These are phyloP conservation scores for Cyclostephanos invisitatus DNA, from an alignment of 108 stramenopile species.

Conservation along the genomic window DNA sequence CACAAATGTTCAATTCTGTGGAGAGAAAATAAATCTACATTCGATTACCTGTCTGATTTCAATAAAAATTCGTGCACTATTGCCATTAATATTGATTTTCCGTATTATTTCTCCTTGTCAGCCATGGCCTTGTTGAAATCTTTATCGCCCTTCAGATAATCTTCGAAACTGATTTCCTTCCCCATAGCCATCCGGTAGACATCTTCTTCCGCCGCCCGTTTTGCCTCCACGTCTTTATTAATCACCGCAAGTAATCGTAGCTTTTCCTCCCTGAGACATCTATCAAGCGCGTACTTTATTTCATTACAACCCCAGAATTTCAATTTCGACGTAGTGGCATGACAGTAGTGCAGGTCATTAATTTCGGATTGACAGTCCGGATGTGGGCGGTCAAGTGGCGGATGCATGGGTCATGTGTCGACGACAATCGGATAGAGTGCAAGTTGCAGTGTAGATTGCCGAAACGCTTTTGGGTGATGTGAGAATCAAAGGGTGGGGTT, in stretches of 20 bases:
- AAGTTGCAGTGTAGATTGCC: too few species aligned
- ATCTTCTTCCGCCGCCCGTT: constrained; percentile 59
- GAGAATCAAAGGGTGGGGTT: too few species aligned
- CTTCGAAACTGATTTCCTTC: constrained; percentile 73
- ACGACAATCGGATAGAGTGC: not conserved
- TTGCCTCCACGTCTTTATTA: constrained; percentile 63
- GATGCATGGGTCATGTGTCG: constrained; percentile 67
- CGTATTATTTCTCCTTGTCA: constrained; percentile 20
- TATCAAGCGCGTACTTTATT: constrained; percentile 69
- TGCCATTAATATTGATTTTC: too few species aligned
- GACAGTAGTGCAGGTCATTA: constrained; percentile 74
- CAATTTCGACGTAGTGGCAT: constrained; percentile 61
- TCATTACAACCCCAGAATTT: constrained; percentile 91
- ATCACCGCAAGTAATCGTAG: constrained; percentile 62
- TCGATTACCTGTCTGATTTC: too few species aligned
- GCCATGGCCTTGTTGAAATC: constrained; percentile 63
- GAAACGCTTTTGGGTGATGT: too few species aligned
- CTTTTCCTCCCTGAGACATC: constrained; percentile 87
- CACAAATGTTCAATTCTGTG: too few species aligned
- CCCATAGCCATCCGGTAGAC: constrained; percentile 66
- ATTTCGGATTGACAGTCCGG: constrained; percentile 85
- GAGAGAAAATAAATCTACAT: not conserved
- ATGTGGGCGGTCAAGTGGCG: constrained; percentile 91
- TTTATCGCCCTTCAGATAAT: constrained; percentile 69
- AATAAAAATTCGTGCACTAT: too few species aligned